These are phyloP conservation scores for Schizophyllum commune DNA, from an alignment of 1,284 basidiomycete species.

Conservation along the genomic window DNA sequence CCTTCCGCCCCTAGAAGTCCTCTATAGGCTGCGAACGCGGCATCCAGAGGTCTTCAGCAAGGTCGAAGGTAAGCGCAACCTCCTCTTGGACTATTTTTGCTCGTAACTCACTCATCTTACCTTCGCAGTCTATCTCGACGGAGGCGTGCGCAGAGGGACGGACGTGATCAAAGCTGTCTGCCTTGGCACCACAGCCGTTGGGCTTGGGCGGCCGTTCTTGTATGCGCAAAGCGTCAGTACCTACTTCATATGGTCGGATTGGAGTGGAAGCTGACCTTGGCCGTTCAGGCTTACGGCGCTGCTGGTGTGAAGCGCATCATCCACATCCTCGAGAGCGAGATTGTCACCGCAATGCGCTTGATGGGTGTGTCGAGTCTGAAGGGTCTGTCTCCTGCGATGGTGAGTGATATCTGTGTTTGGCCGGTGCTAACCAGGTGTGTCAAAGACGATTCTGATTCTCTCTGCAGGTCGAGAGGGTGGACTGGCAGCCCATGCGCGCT, in stretches of 20 bases:
- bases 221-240: slow-evolving; percentile 83
- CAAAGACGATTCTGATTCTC: not conserved
- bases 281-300: slow-evolving; percentile 82
- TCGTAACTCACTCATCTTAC: not conserved
- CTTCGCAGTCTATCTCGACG: slow-evolving; percentile 76
- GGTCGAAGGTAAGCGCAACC: slow-evolving; percentile 44
- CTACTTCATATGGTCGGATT: no score
- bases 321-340: slow-evolving; percentile 74
- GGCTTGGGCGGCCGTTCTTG: slow-evolving; percentile 85
- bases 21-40: slow-evolving; percentile 65
- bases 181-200: slow-evolving; percentile 85
- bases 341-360: slow-evolving; percentile 72
- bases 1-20: slow-evolving; percentile 67
- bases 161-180: slow-evolving; percentile 90
- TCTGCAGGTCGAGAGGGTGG: slow-evolving; percentile 51
- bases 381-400: slow-evolving; percentile 77
- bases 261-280: no score
- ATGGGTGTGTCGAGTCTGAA: slow-evolving; percentile 67
- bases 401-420: slow-evolving; percentile 24
- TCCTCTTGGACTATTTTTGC: not conserved
- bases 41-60: slow-evolving; percentile 72
- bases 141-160: slow-evolving; percentile 17
- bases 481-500: slow-evolving; percentile 48
- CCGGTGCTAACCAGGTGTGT: not conserved
- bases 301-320: slow-evolving; percentile 73